Evolutionary conservation across 306 rosid genomes (phyloP), one percentile per base, ranked within the genome.

Genomic region (Glycine latifolia): DNA sequence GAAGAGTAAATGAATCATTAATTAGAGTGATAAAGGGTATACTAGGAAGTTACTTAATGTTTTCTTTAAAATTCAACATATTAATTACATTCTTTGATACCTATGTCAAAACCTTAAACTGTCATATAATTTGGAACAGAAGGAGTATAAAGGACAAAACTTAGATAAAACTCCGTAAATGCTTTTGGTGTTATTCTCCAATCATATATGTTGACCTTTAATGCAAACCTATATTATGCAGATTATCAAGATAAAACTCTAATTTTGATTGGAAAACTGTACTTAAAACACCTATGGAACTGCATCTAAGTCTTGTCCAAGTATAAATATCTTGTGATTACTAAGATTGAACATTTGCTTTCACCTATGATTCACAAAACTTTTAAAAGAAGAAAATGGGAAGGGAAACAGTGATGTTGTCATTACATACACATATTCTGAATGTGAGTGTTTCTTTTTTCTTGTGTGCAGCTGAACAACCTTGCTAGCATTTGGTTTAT

Each of bases 401-500:
- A 33, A 31, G 8, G 55, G 10, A 31, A 71, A 7, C 53, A n/a
- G 3, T 7, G 33, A 81, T 71, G 63, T 43, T 73, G 48, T 33
- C 5, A 60, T 49, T 59, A 48, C 12, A 71, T 37, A 59, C 39
- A 14, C 44, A 59, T 75, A 6, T 59, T 62, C 75, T 83, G 13
- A 84, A 13, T 66, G 26, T 39, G 44, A 39, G 44, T 39, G 41
- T 37, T 37, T 37, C 53, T 7, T 8, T 60, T 8, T 50, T 3
- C 13, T 71, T 20, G 10, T 66, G 5, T 82, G 74, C 79, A 86
- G 89, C 81, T 86, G 71, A 86, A 74, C 49, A 86, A 82, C 84
- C 78, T 86, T 73, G 86, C 89, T 37, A 86, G 89, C 60, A 78
- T 86, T 43, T 86, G 86, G 89, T 86, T 86, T 61, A 78, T 86